These are phyloP conservation scores for Trichosporon sp. DNA, from an alignment of 1,284 basidiomycete genomes.

Conservation along the genomic window DNA sequence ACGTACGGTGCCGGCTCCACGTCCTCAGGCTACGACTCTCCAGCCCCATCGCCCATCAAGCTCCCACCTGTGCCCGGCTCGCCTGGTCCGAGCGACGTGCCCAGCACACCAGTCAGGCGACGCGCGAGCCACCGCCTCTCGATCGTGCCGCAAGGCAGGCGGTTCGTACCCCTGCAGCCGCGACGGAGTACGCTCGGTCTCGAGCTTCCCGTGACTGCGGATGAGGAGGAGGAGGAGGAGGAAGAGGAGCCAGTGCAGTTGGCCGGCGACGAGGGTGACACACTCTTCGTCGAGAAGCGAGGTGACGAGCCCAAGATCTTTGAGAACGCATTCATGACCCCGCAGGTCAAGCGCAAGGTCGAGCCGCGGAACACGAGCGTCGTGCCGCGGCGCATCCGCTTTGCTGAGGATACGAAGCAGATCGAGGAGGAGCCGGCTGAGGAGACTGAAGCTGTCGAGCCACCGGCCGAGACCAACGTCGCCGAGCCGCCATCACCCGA, in stretches of 20 bases:
- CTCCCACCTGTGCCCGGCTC: not conserved
- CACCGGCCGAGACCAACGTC: not conserved
- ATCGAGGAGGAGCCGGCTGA: not conserved
- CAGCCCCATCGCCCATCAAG: conserved; percentile 18
- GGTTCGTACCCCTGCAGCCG: conserved; percentile 46
- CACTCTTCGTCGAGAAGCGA: conserved; percentile 46
- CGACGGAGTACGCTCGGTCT: conserved; percentile 19
- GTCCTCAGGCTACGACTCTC: conserved; percentile 10
- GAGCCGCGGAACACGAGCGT: conserved; percentile 40
- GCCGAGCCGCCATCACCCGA: conserved; percentile 1
- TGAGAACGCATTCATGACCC: conserved; percentile 43
- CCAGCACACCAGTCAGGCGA: conserved; percentile 22
- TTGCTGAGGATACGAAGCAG: conserved; percentile 4
- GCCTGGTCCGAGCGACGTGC: not conserved
- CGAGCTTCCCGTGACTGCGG: not conserved
- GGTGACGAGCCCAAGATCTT: conserved; percentile 34
- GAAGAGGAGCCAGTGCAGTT: conserved; percentile 36
- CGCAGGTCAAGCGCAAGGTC: conserved; percentile 37
- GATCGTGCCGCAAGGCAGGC: conserved; percentile 47
- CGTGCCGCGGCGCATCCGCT: conserved; percentile 35
- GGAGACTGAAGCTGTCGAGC: not conserved
- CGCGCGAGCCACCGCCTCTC: conserved; percentile 46
- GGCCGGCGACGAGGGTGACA: conserved; percentile 49
- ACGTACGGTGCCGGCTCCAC: conserved; percentile 39
- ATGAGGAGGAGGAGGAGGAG: conserved; percentile 27